Base-by-base conservation (phyloP, 129 eudicot genomes). In the Silybum marianum region DNA sequence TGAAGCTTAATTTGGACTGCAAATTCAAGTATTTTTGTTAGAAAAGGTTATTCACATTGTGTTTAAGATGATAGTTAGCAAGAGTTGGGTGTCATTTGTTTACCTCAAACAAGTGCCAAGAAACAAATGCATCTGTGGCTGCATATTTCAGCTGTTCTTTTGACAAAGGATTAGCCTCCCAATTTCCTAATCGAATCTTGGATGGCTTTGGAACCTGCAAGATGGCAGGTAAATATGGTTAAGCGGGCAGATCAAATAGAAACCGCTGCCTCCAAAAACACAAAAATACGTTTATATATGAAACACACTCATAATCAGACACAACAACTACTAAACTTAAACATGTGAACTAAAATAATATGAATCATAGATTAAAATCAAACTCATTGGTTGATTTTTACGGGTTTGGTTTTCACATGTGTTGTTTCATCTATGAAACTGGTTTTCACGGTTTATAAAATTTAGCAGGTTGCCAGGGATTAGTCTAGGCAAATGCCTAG, bases 61-160 rank as follows among this genome's bases (percentile, higher is more conserved):
- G 48, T 2, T 42, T 42, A 9, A 1, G 48, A 24, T 21, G 71
- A 23, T 28, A 14, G 18, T 38, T 11, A 54, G 63, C 21, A 21
- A 69, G 46, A 44, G 69, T 51, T 60, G 22, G 58, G 74, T 19
- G 51, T 78, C 34, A 78, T 66, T 78, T 81, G 78, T 92, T 83
- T 82, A 93, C 98, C 98, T 91, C 91, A 71, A 86, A 86, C 30
- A 93, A 79, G 83, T 86, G 83, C 93, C 96, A 93, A 32, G 98
- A 93, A 79, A 88, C 91, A 80, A 80, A 93, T 70, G 98, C 98
- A 80, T 93, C 98, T 26, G 96, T 88, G 73, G 98, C 98, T 54
- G 98, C 96, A 84, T 93, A 93, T 0, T 77, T 80, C 39, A 89
- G 84, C 79, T 93, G 96, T 21, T 84, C 90, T 30, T 74, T 48